Evolutionary conservation across 176 grass and related monocot genomes (phyloP), one percentile per base, ranked within the genome.

Genomic region (Cocos nucifera): DNA sequence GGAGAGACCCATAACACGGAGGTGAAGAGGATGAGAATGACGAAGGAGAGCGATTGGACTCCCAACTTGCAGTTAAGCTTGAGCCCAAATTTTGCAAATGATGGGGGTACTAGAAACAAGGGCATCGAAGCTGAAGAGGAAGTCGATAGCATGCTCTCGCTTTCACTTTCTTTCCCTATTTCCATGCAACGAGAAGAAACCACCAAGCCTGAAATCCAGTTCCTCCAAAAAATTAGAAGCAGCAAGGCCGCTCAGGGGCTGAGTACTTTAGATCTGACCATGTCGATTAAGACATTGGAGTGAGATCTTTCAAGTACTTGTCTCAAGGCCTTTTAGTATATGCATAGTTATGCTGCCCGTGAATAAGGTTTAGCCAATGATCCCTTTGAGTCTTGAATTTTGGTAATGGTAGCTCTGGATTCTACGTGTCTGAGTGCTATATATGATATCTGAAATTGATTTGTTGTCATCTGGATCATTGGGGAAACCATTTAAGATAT

Each of bases 1-100:
- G 57, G 23, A 53, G 69, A 83, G 28, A 56, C 7, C 15, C 44
- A 66, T 7, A 28, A 52, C 39, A 48, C 50, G 0, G 51, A 75
- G 20, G 6, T n/a, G n/a, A 90, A 87, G 67, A 73, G 64, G 59
- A 49, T 71, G 14, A 71, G 39, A 54, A 54, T 67, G 50, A 50
- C 56, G 6, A 63, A 66, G 54, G 51, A 4, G 56, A 69, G 50
- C 28, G 82, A 64, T 6, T 51, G 54, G 48, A 66, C 58, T 14
- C 75, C 78, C 4, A 53, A 92, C 65, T 57, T 97, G 74, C 67
- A 92, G 50, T 78, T 97, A 52, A 85, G 78, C 55, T 73, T 97
- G 50, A 83, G 73, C 10, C 79, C 87, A 1, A 59, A 69, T 50
- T 32, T 73, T 3, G 65, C 5, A 56, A 35, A 61, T 25, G 53